Evolutionary conservation across 2,329 filamentous ascomycete species (phyloP), one percentile per base, ranked within the genome.

Genomic region (Ceratocystis harringtonii): DNA sequence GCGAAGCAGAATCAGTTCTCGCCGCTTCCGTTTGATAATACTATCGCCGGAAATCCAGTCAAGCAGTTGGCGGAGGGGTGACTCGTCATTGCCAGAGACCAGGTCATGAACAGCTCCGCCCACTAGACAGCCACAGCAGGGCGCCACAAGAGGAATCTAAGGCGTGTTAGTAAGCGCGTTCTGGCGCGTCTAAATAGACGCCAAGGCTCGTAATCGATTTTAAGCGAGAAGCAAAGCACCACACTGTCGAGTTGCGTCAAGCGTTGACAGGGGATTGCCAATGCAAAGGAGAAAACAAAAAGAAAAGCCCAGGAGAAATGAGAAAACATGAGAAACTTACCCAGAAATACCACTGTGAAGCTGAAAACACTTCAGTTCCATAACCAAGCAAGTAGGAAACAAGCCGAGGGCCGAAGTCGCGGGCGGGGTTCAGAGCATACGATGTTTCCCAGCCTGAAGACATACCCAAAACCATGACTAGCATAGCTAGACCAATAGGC

Each of bases 401-500:
- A 57, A 89, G 73, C 10, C 87, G 78, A 7, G 87, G 86, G 0
- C 85, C 85, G 71, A 90, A 88, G 69, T 90, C 87, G 73, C 87
- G 80, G 48, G 86, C 87, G 55, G 88, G 74, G 70, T 90, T 90
- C 69, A 89, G 88, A 12, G 87, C 87, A 74, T 88, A 90, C 45
- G 87, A 86, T 1, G 87, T 90, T 73, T 90, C 82, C 85, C 85
- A 89, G 5, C 88, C 87, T 70, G 88, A 89, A 71, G 84, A 87
- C 43, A 84, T 84, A n/a, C 86, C 87, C 22, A 90, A 83, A 7
- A 85, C 87, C 71, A 89, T 89, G 68, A 90, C 84, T 61, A 89
- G 76, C 74, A 89, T 89, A 75, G 89, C 87, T 5, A 89, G 74
- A 6, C 77, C 81, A 1, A 90, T 74, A 0, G 86, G 84, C 66